Evolutionary conservation across 306 rosid genomes (phyloP).

Genomic region (Potentilla sterilis): DNA sequence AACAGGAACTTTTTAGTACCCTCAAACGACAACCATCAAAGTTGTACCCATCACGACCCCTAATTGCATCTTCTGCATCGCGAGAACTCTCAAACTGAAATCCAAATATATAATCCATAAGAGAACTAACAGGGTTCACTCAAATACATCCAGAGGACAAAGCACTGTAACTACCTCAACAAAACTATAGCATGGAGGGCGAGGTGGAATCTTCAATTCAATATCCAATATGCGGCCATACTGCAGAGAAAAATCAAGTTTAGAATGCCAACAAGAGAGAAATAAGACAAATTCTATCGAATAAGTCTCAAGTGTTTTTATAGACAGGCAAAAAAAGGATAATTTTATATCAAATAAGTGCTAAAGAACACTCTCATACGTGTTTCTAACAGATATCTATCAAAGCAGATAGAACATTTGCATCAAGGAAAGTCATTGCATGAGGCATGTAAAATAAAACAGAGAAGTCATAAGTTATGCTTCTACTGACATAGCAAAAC

Average conservation of each 20-base stretch:
- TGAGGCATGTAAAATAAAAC: background rate
- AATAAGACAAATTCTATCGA: background rate
- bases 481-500: background rate
- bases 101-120: constrained; percentile 18
- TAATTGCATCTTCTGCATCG: constrained; percentile 95
- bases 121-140: background rate
- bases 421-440: background rate
- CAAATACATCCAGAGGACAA: constrained; percentile 1
- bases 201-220: constrained; percentile 94
- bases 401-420: background rate
- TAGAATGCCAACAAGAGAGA: constrained; percentile 6
- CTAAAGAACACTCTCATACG: no score
- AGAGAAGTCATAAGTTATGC: background rate
- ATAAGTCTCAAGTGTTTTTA: no score
- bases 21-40: constrained; percentile 97
- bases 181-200: constrained; percentile 94
- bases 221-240: constrained; percentile 95
- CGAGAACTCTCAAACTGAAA: constrained; percentile 88
- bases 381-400: background rate
- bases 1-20: constrained; percentile 39
- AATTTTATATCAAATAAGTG: background rate
- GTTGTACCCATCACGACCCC: constrained; percentile 97
- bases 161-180: constrained; percentile 67
- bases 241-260: constrained; percentile 43
- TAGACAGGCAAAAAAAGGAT: no score